Evolutionary conservation across 805 yeast species (phyloP).

Genomic region (Starmera quercuum): DNA sequence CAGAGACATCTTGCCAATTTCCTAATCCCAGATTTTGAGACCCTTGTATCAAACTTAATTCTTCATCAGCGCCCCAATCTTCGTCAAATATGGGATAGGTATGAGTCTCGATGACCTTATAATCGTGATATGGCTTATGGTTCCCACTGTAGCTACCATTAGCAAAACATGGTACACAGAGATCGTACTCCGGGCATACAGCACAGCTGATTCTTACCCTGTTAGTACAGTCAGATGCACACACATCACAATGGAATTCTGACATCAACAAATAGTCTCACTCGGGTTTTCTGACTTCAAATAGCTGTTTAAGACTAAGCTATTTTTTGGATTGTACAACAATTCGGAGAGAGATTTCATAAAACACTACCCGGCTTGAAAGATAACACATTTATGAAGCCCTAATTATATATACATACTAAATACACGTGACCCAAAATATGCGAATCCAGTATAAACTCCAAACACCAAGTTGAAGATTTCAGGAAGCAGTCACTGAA

Average conservation of each 20-base stretch:
- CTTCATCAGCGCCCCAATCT: constrained; percentile 99
- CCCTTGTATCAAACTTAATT: constrained; percentile 79
- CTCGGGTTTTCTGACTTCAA: no score
- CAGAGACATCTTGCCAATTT: constrained; percentile 97
- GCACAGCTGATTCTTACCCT: constrained; percentile 90
- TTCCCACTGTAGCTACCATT: constrained; percentile 72
- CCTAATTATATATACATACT: no score
- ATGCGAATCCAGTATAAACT: no score
- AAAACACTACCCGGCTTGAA: no score
- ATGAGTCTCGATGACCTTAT: constrained; percentile 86
- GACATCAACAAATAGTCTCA: no score
- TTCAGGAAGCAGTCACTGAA: no score
- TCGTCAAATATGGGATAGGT: constrained; percentile 85
- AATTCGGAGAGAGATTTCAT: no score
- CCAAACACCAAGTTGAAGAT: no score
- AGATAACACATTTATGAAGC: no score
- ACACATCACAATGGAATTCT: constrained; percentile 86
- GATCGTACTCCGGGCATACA: constrained; percentile 84
- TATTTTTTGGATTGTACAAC: no score
- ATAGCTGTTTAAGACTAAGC: no score
- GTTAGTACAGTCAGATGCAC: constrained; percentile 93
- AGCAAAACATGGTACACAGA: constrained; percentile 97
- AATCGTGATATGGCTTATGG: constrained; percentile 93
- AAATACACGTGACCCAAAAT: no score
- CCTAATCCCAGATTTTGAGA: constrained; percentile 90